A percentile compares a stretch with the other conserved stretches of the same genome.
Evolutionary conservation across 1,139 yeast genomes (phyloP).

Genomic region (Nakaseomyces sp.): DNA sequence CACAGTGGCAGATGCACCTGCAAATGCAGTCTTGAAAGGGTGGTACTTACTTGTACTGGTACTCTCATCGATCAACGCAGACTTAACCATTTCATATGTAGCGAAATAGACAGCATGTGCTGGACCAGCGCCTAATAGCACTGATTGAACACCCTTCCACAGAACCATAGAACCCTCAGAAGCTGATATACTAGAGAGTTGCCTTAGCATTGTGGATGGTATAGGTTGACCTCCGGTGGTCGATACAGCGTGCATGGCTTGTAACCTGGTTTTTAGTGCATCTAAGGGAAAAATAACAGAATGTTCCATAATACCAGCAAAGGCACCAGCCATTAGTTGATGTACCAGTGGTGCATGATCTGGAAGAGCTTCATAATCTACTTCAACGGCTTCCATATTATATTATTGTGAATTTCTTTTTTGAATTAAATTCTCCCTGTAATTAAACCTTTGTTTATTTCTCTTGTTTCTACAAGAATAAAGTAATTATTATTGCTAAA

Average conservation of each 20-base stretch:
- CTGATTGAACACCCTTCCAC: conserved; percentile 93
- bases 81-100: conserved; percentile 78
- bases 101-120: conserved; percentile 96
- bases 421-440: too few relatives aligned
- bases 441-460: too few relatives aligned
- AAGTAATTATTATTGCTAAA: too few relatives aligned
- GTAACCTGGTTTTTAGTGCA: conserved; percentile 93
- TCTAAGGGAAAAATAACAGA: conserved; percentile 96
- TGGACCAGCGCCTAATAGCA: conserved; percentile 94
- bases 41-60: conserved; percentile 29
- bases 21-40: conserved; percentile 75
- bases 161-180: conserved; percentile 82
- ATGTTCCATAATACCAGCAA: conserved; percentile 98
- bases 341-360: conserved; percentile 75
- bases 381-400: neutral
- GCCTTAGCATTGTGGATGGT: conserved; percentile 38
- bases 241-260: conserved; percentile 38
- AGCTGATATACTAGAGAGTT: conserved; percentile 67
- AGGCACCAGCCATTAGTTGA: conserved; percentile 85
- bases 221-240: conserved; percentile 25
- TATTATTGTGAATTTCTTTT: neutral
- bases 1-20: conserved; percentile 87
- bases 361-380: conserved; percentile 85
- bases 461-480: too few relatives aligned
- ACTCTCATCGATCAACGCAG: conserved; percentile 21